These are phyloP conservation scores for Saksenaea vasiformis DNA, from an alignment of 371 early-diverging fungal genomes.

Conservation along the genomic window DNA sequence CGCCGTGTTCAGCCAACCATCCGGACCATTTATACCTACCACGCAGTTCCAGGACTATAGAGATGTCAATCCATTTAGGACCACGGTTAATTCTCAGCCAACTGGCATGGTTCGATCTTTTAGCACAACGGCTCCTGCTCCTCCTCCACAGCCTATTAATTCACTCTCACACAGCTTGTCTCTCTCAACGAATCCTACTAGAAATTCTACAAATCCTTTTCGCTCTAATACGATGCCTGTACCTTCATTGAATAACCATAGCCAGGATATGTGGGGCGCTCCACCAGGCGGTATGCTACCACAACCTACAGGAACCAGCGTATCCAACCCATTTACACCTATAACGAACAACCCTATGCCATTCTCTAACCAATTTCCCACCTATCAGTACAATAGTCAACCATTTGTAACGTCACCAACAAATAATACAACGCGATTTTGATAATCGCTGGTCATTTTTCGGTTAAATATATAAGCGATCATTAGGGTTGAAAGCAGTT, in stretches of 20 bases:
- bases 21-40: constrained; percentile 7
- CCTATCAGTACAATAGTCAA: not conserved
- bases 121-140: too few relatives aligned
- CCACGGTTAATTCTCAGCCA: not conserved
- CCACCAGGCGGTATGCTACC: not conserved
- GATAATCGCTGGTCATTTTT: not conserved
- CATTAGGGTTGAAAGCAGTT: not conserved
- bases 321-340: not conserved
- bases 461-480: constrained; percentile 4
- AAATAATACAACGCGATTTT: not conserved
- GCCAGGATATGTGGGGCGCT: not conserved
- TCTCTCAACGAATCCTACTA: not conserved
- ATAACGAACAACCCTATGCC: not conserved
- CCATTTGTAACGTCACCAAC: not conserved
- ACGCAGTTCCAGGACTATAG: not conserved
- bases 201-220: constrained; percentile 11
- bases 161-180: not conserved
- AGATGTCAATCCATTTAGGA: constrained; percentile 2
- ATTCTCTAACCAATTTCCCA: not conserved
- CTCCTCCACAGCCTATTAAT: not conserved
- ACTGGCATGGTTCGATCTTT: too few relatives aligned
- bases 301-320: constrained; percentile 1
- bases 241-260: not conserved
- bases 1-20: constrained; percentile 41
- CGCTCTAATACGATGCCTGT: constrained; percentile 10